These are phyloP conservation scores for Saccharum officinarum DNA, from an alignment of 176 grass and related monocot genomes.

Conservation along the genomic window DNA sequence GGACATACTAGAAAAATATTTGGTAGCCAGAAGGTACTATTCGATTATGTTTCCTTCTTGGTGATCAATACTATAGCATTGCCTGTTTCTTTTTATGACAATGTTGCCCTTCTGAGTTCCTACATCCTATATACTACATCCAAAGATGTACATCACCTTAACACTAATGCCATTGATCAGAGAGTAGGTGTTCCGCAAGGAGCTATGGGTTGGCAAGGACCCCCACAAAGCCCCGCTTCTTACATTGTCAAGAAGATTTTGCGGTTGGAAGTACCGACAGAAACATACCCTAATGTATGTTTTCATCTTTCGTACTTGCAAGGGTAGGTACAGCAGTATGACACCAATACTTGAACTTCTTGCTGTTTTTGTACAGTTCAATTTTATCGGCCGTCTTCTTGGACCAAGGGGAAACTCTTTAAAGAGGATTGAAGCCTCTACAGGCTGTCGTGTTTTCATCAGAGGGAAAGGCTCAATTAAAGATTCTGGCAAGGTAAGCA, in stretches of 20 bases:
- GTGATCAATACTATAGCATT: not conserved
- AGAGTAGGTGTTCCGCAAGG: conserved; percentile 70
- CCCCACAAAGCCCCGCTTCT: conserved; percentile 67
- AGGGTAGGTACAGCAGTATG: conserved; percentile 12
- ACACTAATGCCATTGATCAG: conserved; percentile 46
- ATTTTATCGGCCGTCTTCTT: conserved; percentile 98
- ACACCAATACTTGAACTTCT: conserved; percentile 35
- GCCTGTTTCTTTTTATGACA: not conserved
- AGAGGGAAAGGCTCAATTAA: conserved; percentile 99
- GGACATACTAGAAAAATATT: not conserved
- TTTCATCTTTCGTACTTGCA: conserved; percentile 12
- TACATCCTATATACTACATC: conserved; percentile 3
- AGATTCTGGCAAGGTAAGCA: conserved; percentile 80
- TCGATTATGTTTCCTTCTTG: conserved; percentile 5
- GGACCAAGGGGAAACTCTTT: conserved; percentile 95
- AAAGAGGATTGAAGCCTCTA: conserved; percentile 93
- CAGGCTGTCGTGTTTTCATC: conserved; percentile 97
- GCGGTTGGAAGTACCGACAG: conserved; percentile 84
- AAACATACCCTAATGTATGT: conserved; percentile 76
- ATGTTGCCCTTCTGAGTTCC: not conserved
- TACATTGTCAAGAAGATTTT: conserved; percentile 93
- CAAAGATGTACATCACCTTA: not conserved
- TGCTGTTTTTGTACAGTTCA: conserved; percentile 59
- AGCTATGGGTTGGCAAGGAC: conserved; percentile 72
- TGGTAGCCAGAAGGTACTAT: not conserved